A percentile compares a stretch with the other conserved stretches of the same genome.
These are phyloP conservation scores for Candida sojae DNA, from an alignment of 1,139 yeast genomes.

Conservation along the genomic window DNA sequence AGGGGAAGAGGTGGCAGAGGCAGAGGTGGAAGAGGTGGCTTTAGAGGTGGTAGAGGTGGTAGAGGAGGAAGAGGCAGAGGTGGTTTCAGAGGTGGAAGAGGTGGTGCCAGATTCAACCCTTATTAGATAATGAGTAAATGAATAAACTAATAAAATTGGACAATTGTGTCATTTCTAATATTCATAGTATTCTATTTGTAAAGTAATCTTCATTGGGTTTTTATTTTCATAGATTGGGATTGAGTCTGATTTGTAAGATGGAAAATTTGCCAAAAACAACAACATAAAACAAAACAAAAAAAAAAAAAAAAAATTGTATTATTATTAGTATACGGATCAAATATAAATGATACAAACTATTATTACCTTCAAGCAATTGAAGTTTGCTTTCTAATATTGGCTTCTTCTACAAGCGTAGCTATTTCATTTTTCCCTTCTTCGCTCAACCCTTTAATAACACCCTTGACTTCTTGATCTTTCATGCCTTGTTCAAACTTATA, in stretches of 20 bases:
- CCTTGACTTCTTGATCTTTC: slow-evolving; percentile 46
- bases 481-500: slow-evolving; percentile 63
- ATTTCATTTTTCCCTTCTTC: slow-evolving; percentile 25
- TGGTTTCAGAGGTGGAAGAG: slow-evolving; percentile 18
- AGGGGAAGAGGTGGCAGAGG: slow-evolving; percentile 43
- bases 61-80: slow-evolving; percentile 28
- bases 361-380: neutral
- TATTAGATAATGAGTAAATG: slow-evolving; percentile 12
- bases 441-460: slow-evolving; percentile 52
- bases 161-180: neutral
- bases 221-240: too few relatives aligned
- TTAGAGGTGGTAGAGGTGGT: slow-evolving; percentile 28
- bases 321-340: neutral
- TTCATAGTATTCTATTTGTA: neutral
- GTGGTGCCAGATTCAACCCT: slow-evolving; percentile 29
- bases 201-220: too few relatives aligned
- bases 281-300: too few relatives aligned
- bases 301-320: neutral
- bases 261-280: too few relatives aligned
- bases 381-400: slow-evolving; percentile 14
- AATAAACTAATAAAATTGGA: neutral
- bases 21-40: slow-evolving; percentile 21
- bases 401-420: slow-evolving; percentile 23
- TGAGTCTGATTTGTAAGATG: too few relatives aligned
- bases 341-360: neutral